These are phyloP conservation scores for Dichotomocladium elegans DNA, from an alignment of 371 early-diverging fungal species.

Conservation along the genomic window DNA sequence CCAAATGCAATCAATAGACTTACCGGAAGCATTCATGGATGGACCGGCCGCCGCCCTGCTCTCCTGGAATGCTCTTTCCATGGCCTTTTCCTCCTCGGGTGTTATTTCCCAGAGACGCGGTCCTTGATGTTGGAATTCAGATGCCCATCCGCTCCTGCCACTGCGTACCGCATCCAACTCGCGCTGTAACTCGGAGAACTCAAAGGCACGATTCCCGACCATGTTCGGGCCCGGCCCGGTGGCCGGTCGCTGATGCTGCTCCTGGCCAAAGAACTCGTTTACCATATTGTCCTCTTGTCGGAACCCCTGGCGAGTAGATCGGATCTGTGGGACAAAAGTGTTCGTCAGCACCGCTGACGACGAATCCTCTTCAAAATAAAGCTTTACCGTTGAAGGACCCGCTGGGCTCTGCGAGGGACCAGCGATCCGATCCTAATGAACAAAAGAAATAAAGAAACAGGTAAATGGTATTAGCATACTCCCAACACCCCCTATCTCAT, in stretches of 20 bases:
- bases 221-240: background rate
- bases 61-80: conserved; percentile 58
- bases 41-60: conserved; percentile 34
- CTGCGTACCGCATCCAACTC: conserved; percentile 50
- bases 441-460: background rate
- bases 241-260: conserved; percentile 22
- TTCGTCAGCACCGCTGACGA: background rate
- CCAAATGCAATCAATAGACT: background rate
- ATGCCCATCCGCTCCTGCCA: conserved; percentile 45
- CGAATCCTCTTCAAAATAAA: background rate
- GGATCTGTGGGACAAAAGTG: conserved; percentile 16
- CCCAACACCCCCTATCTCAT: background rate
- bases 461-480: background rate
- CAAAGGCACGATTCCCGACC: conserved; percentile 31
- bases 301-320: conserved; percentile 16
- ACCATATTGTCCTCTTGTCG: conserved; percentile 39
- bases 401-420: conserved; percentile 25
- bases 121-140: conserved; percentile 50
- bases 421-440: conserved; percentile 36
- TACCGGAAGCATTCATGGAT: conserved; percentile 27
- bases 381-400: conserved; percentile 33
- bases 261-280: conserved; percentile 58
- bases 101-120: conserved; percentile 53
- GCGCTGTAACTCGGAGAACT: conserved; percentile 49
- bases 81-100: conserved; percentile 56